Conservation (phyloP, 2,329 filamentous ascomycete genomes). For the Hypoxylon sp. region DNA sequence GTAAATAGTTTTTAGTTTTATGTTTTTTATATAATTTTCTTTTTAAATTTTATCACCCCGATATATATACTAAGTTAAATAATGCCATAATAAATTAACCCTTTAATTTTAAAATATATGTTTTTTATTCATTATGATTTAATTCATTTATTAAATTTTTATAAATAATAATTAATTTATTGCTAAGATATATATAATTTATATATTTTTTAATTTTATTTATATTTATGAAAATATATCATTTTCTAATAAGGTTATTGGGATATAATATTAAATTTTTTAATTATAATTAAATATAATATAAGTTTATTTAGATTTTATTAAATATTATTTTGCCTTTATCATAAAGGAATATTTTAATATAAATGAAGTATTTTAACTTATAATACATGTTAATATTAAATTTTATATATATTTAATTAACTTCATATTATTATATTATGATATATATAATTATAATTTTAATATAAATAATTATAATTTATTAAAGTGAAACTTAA, state of each 20-base stretch:
- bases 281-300: too few relatives aligned
- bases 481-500: not conserved
- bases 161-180: slow-evolving; percentile 9
- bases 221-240: not conserved
- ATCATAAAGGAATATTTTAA: not conserved
- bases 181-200: not conserved
- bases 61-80: not conserved
- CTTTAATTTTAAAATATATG: not conserved
- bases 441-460: slow-evolving; percentile 5
- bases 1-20: not conserved
- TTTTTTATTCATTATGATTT: not conserved
- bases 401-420: slow-evolving; percentile 1
- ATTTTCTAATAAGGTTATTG: not conserved
- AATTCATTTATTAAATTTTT: slow-evolving; percentile 5
- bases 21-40: not conserved
- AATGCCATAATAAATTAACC: not conserved
- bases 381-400: slow-evolving; percentile 4
- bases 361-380: not conserved
- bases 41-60: not conserved
- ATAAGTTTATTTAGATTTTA: not conserved
- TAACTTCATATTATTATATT: slow-evolving; percentile 3
- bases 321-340: slow-evolving; percentile 3
- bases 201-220: not conserved
- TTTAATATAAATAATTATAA: slow-evolving; percentile 7
- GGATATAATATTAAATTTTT: not conserved